These are phyloP conservation scores for Lantana camara DNA, from an alignment of 257 asterid genomes.

Conservation along the genomic window DNA sequence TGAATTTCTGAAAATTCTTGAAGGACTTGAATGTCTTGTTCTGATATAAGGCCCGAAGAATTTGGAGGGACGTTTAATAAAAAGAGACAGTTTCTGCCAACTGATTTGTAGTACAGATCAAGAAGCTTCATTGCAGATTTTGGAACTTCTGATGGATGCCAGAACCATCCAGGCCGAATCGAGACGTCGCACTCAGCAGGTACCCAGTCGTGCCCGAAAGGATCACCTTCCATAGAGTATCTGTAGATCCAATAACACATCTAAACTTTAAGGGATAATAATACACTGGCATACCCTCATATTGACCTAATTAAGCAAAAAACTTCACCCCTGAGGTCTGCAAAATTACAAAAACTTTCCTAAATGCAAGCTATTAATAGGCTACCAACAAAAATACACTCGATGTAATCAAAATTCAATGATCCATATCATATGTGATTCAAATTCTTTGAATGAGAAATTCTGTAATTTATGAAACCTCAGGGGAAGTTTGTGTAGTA, in stretches of 20 bases:
- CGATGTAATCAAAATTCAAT: too few species aligned
- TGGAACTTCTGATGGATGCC: conserved; percentile 88
- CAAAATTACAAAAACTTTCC: too few species aligned
- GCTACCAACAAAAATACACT: too few species aligned
- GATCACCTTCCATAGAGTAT: conserved; percentile 75
- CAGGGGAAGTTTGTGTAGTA: too few species aligned
- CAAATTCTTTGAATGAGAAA: too few species aligned
- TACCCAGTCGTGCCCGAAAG: conserved; percentile 86
- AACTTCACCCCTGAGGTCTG: too few species aligned
- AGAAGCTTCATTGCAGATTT: conserved; percentile 81
- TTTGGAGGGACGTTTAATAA: conserved; percentile 93
- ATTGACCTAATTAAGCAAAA: too few species aligned
- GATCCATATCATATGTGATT: too few species aligned
- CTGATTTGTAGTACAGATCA: conserved; percentile 86
- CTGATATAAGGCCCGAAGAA: conserved; percentile 88
- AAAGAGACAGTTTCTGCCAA: conserved; percentile 85
- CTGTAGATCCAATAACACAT: conserved; percentile 33
- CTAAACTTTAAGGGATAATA: too few species aligned
- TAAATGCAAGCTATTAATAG: too few species aligned
- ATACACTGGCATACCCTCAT: too few species aligned
- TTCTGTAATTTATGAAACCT: too few species aligned
- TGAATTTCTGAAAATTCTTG: conserved; percentile 67
- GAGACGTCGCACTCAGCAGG: conserved; percentile 96
- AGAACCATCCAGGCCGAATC: conserved; percentile 93
- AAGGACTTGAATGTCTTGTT: conserved; percentile 77